Evolutionary conservation across 2,329 filamentous ascomycete genomes (phyloP), one percentile per base, ranked within the genome.

Genomic region (Zopfia rhizophila): DNA sequence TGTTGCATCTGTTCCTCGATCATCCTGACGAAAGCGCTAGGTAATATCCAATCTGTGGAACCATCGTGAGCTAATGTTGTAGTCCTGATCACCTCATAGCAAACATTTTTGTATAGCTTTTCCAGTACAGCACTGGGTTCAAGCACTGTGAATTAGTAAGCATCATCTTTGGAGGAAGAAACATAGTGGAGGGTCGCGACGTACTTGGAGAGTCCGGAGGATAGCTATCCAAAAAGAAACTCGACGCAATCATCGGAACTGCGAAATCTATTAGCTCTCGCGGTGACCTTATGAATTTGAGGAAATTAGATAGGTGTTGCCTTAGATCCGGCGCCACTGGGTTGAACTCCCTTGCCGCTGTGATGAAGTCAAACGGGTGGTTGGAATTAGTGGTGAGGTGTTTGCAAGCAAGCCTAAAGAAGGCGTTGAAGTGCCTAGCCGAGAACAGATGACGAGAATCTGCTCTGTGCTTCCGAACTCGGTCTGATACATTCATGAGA

Each of bases 151-250:
- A n/a, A n/a, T n/a, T n/a, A n/a, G n/a, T n/a, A n/a, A n/a, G n/a
- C n/a, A n/a, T n/a, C n/a, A n/a, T n/a, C n/a, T n/a, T n/a, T n/a
- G n/a, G n/a, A n/a, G n/a, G n/a, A n/a, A n/a, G n/a, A n/a, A n/a
- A n/a, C n/a, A n/a, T n/a, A n/a, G n/a, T n/a, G n/a, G n/a, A n/a
- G n/a, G n/a, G n/a, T n/a, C n/a, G n/a, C n/a, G n/a, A n/a, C n/a
- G n/a, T n/a, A n/a, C n/a, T n/a, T n/a, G n/a, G n/a, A n/a, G n/a
- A n/a, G 35, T 51, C 40, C 25, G 54, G 55, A 30, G 54, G 53
- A 35, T 63, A 65, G 37, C 50, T 56, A 48, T 66, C 53, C 18
- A 65, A 44, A 10, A 66, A 27, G 10, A 66, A 38, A 39, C 50
- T 56, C 10, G 55, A 66, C 7, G 55, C 51, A 18, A 66, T 54